A percentile compares a stretch with the other conserved stretches of the same genome.
Evolutionary conservation across 2,329 filamentous ascomycete species (phyloP).

Genomic region (Chrysoporthe cubensis): DNA sequence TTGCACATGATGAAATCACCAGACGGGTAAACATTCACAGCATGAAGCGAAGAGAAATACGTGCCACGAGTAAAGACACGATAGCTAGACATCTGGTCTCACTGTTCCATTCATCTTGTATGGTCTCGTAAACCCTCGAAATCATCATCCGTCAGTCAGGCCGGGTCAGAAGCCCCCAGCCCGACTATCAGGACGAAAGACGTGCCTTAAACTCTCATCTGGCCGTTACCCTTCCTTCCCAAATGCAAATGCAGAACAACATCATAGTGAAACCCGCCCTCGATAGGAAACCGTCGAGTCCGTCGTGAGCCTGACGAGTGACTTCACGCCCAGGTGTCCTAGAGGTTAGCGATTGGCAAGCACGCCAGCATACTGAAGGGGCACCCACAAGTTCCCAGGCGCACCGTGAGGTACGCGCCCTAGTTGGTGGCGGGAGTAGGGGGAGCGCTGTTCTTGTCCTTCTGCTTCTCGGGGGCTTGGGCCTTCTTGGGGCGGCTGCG

Average conservation of each 20-base stretch:
- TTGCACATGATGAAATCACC: no score
- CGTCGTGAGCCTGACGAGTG: background rate
- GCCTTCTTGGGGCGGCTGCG: constrained; percentile 1
- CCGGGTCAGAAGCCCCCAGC: background rate
- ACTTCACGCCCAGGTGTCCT: background rate
- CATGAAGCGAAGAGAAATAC: background rate
- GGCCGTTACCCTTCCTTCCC: background rate
- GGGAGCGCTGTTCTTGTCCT: no score
- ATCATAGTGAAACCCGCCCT: background rate
- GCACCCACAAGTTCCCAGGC: background rate
- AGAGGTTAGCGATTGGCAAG: background rate
- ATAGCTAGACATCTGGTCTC: background rate
- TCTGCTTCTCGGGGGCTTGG: background rate
- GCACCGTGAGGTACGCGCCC: background rate
- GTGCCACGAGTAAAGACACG: background rate
- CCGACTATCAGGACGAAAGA: background rate
- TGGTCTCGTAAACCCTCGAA: background rate
- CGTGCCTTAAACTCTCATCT: background rate
- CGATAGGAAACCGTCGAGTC: background rate
- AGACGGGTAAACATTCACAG: background rate
- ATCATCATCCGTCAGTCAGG: background rate
- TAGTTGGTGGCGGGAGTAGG: background rate
- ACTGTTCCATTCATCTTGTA: background rate
- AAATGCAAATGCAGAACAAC: background rate
- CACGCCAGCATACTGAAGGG: background rate